A percentile compares a stretch with the other conserved stretches of the same genome.
These are phyloP conservation scores for Myxozyma melibiosi DNA, from an alignment of 805 yeast genomes.

Conservation along the genomic window DNA sequence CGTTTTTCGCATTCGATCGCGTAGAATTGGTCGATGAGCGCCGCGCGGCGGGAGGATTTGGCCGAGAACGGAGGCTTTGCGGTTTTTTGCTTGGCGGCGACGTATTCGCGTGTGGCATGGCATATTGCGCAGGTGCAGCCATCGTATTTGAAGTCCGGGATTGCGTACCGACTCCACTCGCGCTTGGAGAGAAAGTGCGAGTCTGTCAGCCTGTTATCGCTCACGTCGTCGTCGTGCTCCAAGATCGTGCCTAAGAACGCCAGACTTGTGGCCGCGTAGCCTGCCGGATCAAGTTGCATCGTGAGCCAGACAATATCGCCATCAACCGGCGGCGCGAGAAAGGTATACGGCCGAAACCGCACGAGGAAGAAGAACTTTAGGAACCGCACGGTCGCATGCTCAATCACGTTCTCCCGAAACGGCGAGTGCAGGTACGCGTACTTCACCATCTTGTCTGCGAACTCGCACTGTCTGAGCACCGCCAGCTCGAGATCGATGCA, in stretches of 20 bases:
- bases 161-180: too few relatives aligned
- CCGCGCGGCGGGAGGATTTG: too few relatives aligned
- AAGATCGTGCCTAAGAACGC: constrained; percentile 4
- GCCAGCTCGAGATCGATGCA: constrained; percentile 28
- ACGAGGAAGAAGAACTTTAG: constrained; percentile 18
- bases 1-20: too few relatives aligned
- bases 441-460: constrained; percentile 29
- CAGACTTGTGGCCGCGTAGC: constrained; percentile 1
- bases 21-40: too few relatives aligned
- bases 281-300: constrained; percentile 27
- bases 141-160: too few relatives aligned
- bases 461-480: constrained; percentile 30
- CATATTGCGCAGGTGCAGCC: too few relatives aligned
- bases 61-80: too few relatives aligned
- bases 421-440: constrained; percentile 33
- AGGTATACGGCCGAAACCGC: neutral
- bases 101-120: too few relatives aligned
- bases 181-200: too few relatives aligned
- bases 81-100: too few relatives aligned
- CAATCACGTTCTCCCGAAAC: constrained; percentile 8
- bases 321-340: constrained; percentile 31
- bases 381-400: constrained; percentile 18
- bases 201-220: too few relatives aligned
- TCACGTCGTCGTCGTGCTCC: constrained; percentile 10
- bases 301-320: constrained; percentile 36